These are phyloP conservation scores for Theobroma cacao DNA, from an alignment of 345 rosid genomes.

Conservation along the genomic window DNA sequence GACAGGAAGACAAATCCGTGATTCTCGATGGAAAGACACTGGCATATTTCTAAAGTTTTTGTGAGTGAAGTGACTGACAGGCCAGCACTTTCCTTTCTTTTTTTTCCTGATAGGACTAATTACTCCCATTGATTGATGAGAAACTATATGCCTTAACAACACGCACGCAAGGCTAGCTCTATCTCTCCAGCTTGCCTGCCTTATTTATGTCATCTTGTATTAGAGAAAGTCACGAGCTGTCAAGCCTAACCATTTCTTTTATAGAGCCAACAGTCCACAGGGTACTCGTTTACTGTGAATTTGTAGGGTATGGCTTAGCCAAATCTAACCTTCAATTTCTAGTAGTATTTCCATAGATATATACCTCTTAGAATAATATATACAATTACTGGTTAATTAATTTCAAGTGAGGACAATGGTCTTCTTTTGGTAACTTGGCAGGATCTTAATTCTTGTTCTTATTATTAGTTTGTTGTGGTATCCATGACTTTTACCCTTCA, in stretches of 20 bases:
- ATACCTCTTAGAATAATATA: too few relatives aligned
- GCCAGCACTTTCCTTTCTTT: not conserved
- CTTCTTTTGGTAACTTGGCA: not conserved
- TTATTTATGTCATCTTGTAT: not conserved
- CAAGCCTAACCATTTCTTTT: slow-evolving; percentile 5
- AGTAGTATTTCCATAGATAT: too few relatives aligned
- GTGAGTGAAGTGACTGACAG: not conserved
- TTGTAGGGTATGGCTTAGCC: not conserved
- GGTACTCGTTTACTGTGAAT: not conserved
- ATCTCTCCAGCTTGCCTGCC: not conserved
- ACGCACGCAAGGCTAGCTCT: not conserved
- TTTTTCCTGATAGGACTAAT: too few relatives aligned
- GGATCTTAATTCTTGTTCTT: not conserved
- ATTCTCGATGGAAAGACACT: not conserved
- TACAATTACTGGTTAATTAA: not conserved
- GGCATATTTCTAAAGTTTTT: not conserved
- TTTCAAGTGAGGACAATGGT: not conserved
- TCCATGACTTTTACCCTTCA: not conserved
- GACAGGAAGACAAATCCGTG: not conserved
- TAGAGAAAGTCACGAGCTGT: slow-evolving; percentile 2
- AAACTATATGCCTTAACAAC: not conserved
- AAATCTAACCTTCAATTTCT: not conserved
- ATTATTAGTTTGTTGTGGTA: not conserved
- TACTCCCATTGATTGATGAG: not conserved
- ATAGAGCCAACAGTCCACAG: not conserved